Base-by-base conservation (phyloP, 2,329 filamentous ascomycete genomes). In the Lanzia echinophila region DNA sequence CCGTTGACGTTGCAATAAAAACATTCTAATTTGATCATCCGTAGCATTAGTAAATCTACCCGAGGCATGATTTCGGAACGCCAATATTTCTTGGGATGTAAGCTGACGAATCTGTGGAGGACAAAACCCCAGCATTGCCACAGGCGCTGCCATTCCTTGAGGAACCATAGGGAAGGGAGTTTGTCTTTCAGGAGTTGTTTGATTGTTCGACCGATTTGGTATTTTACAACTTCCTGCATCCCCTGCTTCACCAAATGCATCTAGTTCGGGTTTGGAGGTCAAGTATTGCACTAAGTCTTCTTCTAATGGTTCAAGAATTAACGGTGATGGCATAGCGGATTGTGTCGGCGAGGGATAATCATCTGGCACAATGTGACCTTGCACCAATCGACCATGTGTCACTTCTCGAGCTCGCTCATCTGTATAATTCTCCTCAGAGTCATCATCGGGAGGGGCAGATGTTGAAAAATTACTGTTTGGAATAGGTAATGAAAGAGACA, bases 301-400 rank as follows among this genome's bases (percentile, higher is more conserved):
- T n/a, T 87, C 81, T 1, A 76, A 75, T 34, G 73, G 72, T 55
- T 77, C 68, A 53, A 79, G 67, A 50, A 75, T 70, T 28, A 71
- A 71, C n/a, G 81, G 73, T 57, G 77, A 84, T 6, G 82, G 84
- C 54, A 81, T 82, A 8, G 83, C 83, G n/a, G 83, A 92, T 58
- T 82, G 76, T 46, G 79, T 77, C 15, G 90, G 87, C 1, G 90
- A 95, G 2, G 87, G 87, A 65, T 90, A 92, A 67, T 96, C 87
- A 67, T 96, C 94, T 59, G 95, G 89, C 11, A 99, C 94, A 61
- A 99, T 87, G 68, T 97, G 94, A 13, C 94, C 94, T 63, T 96
- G 90, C 8, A 97, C 83, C 42, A 99, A 77, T 50, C 94, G 86
- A 10, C 90, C 92, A 55, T 91, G 92, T 42, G 91, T 95, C 46